phyloP scores from a whole-genome alignment of 352 stramenopile genomes.

The Phytophthora macrochlamydospora region DNA sequence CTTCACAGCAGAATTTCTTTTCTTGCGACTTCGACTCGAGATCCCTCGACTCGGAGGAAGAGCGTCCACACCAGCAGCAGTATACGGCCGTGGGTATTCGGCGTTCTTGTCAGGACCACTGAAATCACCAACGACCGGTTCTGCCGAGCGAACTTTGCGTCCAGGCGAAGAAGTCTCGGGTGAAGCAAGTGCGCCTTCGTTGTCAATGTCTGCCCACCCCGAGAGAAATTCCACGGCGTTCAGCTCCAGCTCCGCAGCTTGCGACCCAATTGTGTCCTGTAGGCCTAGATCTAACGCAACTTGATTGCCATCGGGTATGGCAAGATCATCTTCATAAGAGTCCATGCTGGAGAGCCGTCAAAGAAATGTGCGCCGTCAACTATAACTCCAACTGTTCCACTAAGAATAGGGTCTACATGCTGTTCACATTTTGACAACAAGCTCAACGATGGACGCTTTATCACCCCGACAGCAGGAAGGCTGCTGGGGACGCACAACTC shows the following conservation, averaged over 20 bases:
- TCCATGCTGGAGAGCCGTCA: slow-evolving; percentile 11
- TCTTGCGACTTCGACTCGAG: slow-evolving; percentile 4
- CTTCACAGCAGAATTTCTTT: slow-evolving; percentile 8
- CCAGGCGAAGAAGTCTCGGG: not conserved
- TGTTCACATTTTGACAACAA: not conserved
- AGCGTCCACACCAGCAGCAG: slow-evolving; percentile 10
- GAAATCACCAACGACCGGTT: slow-evolving; percentile 5
- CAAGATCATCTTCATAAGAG: not conserved
- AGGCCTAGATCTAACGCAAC: not conserved
- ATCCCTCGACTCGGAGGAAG: slow-evolving; percentile 5
- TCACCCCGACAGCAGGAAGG: slow-evolving; percentile 25
- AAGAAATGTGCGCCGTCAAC: not conserved
- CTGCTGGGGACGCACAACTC: slow-evolving; percentile 35
- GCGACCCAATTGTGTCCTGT: too few species aligned
- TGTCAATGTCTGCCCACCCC: not conserved
- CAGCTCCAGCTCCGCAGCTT: too few species aligned
- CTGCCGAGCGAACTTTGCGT: slow-evolving; percentile 27
- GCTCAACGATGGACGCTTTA: slow-evolving; percentile 1
- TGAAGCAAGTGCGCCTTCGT: not conserved
- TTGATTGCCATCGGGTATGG: slow-evolving; percentile 18
- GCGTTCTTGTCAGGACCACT: not conserved
- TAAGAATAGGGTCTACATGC: not conserved
- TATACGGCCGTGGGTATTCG: slow-evolving; percentile 19
- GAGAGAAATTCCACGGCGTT: not conserved
- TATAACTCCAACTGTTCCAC: not conserved